Evolutionary conservation across 345 rosid genomes (phyloP).

Genomic region (Schrenkiella parvula): DNA sequence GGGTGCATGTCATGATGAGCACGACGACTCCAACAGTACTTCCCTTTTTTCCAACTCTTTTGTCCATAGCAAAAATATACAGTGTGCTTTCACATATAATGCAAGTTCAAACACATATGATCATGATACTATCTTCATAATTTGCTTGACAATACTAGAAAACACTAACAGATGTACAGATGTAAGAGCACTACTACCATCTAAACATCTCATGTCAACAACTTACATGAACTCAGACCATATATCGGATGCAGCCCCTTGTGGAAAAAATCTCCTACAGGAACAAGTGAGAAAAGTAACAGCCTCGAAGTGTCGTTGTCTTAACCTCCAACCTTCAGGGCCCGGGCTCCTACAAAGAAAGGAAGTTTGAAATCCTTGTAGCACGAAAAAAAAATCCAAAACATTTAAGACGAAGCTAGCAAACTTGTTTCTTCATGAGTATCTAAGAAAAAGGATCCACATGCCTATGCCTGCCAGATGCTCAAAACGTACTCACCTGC

Average conservation of each 20-base stretch:
- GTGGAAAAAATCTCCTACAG: constrained; percentile 78
- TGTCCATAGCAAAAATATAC: not conserved
- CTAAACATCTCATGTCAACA: constrained; percentile 5
- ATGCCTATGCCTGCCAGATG: not conserved
- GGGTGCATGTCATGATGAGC: not conserved
- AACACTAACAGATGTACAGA: not conserved
- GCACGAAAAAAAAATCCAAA: not conserved
- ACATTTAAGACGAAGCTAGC: not conserved
- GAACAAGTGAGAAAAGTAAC: constrained; percentile 86
- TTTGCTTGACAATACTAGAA: not conserved
- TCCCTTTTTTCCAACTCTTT: not conserved
- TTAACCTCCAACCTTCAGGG: constrained; percentile 96
- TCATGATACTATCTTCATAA: not conserved
- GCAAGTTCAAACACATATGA: not conserved
- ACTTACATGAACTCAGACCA: constrained; percentile 94
- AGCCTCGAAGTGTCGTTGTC: constrained; percentile 87
- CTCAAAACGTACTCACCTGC: constrained; percentile 52
- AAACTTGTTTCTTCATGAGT: not conserved
- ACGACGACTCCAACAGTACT: not conserved
- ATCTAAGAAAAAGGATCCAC: not conserved
- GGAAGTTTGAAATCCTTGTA: not conserved
- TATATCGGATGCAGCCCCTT: constrained; percentile 86
- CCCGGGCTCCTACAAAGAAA: constrained; percentile 68
- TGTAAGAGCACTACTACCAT: not conserved
- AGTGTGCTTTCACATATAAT: constrained; percentile 1